Evolutionary conservation across 2,329 filamentous ascomycete species (phyloP), one percentile per base, ranked within the genome.

Genomic region (Neophaeococcomyces aloes): DNA sequence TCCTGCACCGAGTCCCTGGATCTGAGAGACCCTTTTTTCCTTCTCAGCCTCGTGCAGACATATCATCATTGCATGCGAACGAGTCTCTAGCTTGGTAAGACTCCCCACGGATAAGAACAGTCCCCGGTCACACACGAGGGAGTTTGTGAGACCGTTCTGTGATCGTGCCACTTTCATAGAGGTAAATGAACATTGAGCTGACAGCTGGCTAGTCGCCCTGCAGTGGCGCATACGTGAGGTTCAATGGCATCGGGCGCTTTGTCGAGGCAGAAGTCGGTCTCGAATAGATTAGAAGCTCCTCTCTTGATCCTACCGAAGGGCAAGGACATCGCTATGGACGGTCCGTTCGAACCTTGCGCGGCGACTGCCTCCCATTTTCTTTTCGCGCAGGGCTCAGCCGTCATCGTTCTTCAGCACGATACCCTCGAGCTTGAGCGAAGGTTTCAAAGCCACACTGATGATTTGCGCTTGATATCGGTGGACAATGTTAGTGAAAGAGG

Each of bases 361-460:
- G 87, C 91, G 23, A 96, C 91, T 3, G 86, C 84, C 2, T 86
- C 86, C 18, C 83, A 91, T 69, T 83, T 98, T 53, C 74, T 98
- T 19, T 95, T 93, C 64, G 81, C 86, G 18, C 74, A 96, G 61
- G 83, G 86, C 25, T 80, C 79, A 42, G 77, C 80, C 5, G 79
- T 98, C 46, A 73, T 95, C 18, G 91, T 87, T 61, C 79, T 89
- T 25, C 87, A 94, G 57, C 89, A 96, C 65, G 89, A 96, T 60
- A 94, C 85, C 3, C 68, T 98, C 43, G 85, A 83, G 14, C 81
- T 96, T 53, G 89, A 96, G 58, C 74, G 87, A 48, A 76, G 83
- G 14, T 96, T 96, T 60, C 79, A 83, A 21, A 75, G 80, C 47
- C 91, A 98, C 61, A 75, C 77, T 27, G 84, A 94, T 50, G 81